Percentiles rank a stretch among this genome's conserved stretches.
phyloP scores from a whole-genome alignment of 495 filamentous ascomycete genomes.

The Aspergillus ellipticus region DNA sequence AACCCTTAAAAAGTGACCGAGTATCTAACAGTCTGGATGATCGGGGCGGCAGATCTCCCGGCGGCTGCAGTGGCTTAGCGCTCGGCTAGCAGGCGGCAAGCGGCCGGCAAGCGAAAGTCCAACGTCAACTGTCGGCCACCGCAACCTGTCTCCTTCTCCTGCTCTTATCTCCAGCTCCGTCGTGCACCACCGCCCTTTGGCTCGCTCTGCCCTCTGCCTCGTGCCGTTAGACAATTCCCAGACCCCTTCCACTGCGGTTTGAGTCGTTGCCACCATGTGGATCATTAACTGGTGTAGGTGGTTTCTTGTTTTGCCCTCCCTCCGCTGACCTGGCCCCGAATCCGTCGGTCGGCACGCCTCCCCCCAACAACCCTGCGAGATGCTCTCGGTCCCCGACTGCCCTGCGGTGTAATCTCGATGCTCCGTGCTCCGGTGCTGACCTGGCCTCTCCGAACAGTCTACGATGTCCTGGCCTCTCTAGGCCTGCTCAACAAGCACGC shows the following conservation, averaged over 20 bases:
- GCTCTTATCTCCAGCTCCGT: slow-evolving; percentile 8
- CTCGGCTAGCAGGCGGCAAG: slow-evolving; percentile 14
- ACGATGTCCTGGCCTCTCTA: slow-evolving; percentile 83
- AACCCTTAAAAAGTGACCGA: too few species aligned
- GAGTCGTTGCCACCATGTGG: slow-evolving; percentile 66
- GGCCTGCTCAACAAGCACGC: slow-evolving; percentile 96
- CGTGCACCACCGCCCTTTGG: slow-evolving; percentile 5
- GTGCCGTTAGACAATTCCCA: background rate
- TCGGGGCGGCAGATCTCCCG: slow-evolving; percentile 9
- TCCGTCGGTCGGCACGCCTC: background rate
- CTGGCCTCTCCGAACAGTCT: slow-evolving; percentile 57
- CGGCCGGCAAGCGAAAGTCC: slow-evolving; percentile 13
- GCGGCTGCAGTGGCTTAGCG: slow-evolving; percentile 15
- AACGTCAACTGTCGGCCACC: slow-evolving; percentile 22
- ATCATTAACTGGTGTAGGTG: slow-evolving; percentile 92
- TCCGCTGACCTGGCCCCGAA: background rate
- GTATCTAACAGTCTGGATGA: background rate
- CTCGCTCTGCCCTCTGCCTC: slow-evolving; percentile 5
- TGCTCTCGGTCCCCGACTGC: too few species aligned
- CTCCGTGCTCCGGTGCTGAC: slow-evolving; percentile 10
- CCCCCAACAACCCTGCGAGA: too few species aligned
- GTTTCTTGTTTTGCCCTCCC: slow-evolving; percentile 3
- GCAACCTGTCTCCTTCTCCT: slow-evolving; percentile 34
- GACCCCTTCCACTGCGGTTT: slow-evolving; percentile 3
- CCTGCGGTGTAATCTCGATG: too few species aligned